These are phyloP conservation scores for Backusella tarrabulga DNA, from an alignment of 192 early-diverging fungal species.

Conservation along the genomic window DNA sequence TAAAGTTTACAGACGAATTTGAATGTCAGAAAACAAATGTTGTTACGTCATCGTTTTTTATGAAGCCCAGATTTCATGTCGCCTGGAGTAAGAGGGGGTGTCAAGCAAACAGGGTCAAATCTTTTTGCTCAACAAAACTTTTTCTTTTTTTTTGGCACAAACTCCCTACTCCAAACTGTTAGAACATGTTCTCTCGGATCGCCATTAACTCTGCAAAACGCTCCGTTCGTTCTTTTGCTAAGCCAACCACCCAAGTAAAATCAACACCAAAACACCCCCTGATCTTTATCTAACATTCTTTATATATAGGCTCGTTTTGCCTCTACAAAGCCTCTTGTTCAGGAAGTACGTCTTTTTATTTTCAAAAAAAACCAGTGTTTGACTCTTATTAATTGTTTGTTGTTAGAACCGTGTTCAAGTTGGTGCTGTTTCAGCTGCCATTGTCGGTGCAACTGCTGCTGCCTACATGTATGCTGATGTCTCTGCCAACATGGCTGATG, in stretches of 20 bases:
- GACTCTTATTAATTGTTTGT: not conserved
- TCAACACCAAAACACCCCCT: not conserved
- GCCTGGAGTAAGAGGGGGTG: not conserved
- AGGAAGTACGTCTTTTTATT: constrained; percentile 24
- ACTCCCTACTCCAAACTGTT: constrained; percentile 17
- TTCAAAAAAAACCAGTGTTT: not conserved
- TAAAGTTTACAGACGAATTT: not conserved
- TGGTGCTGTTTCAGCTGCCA: constrained; percentile 52
- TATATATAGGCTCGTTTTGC: constrained; percentile 33
- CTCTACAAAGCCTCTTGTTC: constrained; percentile 34
- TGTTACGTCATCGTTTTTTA: constrained; percentile 4
- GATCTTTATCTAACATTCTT: not conserved
- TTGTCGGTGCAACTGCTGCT: constrained; percentile 52
- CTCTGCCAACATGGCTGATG: constrained; percentile 82
- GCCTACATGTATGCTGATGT: constrained; percentile 51
- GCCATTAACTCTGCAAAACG: constrained; percentile 36
- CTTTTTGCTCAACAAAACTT: not conserved
- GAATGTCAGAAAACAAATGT: not conserved
- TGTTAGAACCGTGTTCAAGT: constrained; percentile 35
- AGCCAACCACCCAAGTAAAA: constrained; percentile 18
- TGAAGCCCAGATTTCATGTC: not conserved
- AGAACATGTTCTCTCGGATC: constrained; percentile 39
- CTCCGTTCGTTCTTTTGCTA: constrained; percentile 28
- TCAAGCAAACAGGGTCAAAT: constrained; percentile 10
- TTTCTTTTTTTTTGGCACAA: constrained; percentile 16